Conservation (phyloP, 2,329 filamentous ascomycete genomes). For the Monilinia polystroma region DNA sequence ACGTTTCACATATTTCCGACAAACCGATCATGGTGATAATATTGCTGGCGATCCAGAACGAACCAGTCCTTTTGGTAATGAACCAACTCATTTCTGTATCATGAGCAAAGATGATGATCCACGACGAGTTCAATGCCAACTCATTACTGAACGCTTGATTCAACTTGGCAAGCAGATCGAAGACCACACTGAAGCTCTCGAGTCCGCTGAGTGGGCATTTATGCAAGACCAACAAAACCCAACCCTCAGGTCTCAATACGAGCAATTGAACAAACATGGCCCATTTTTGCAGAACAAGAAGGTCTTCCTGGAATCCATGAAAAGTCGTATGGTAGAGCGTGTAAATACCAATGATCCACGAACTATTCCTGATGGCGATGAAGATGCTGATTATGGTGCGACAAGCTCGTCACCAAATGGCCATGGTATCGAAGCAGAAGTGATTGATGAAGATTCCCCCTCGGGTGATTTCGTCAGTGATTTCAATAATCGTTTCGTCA, state of each 20-base stretch:
- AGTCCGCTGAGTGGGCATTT: conserved; percentile 70
- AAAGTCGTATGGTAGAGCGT: conserved; percentile 38
- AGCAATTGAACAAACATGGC: conserved; percentile 57
- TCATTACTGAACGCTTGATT: conserved; percentile 78
- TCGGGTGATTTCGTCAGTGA: conserved; percentile 85
- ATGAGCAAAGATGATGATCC: conserved; percentile 92
- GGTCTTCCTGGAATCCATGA: conserved; percentile 58
- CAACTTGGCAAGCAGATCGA: conserved; percentile 77
- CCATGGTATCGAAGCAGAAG: conserved; percentile 47
- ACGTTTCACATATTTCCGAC: conserved; percentile 94
- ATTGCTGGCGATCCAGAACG: conserved; percentile 78
- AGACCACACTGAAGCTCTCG: conserved; percentile 68
- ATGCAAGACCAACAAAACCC: conserved; percentile 53
- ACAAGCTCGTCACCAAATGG: conserved; percentile 35
- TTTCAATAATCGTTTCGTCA: conserved; percentile 97
- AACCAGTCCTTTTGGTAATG: conserved; percentile 86
- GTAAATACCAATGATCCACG: conserved; percentile 35
- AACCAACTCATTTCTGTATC: conserved; percentile 91
- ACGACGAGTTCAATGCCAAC: conserved; percentile 78
- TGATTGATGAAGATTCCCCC: conserved; percentile 62
- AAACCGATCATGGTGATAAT: conserved; percentile 84
- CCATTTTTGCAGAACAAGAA: conserved; percentile 57
- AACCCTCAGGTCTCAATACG: conserved; percentile 57
- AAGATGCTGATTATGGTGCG: conserved; percentile 44
- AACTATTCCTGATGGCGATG: conserved; percentile 35